These are phyloP conservation scores for Trichoderma koningii DNA, from an alignment of 2,329 filamentous ascomycete species.

Conservation along the genomic window DNA sequence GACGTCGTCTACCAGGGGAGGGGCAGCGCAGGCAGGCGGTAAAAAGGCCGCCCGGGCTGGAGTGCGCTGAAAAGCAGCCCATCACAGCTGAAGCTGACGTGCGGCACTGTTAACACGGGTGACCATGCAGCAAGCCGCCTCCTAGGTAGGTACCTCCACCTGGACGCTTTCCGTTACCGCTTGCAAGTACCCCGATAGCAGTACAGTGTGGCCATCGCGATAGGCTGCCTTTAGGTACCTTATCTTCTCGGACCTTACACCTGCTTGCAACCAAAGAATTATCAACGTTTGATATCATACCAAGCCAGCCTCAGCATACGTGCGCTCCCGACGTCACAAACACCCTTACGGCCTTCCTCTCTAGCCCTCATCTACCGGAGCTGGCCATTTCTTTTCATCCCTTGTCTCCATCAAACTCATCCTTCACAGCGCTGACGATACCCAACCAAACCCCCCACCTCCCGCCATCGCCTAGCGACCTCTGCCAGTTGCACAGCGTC, in stretches of 20 bases:
- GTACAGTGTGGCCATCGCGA: no score
- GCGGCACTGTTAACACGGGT: no score
- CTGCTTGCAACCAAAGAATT: background rate
- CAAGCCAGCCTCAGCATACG: background rate
- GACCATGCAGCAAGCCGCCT: no score
- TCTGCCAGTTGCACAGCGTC: background rate
- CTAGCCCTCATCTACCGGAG: background rate
- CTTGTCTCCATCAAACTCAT: background rate
- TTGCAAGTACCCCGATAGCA: no score
- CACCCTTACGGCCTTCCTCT: background rate
- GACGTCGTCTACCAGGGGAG: background rate
- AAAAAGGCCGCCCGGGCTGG: background rate
- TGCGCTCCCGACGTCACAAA: background rate
- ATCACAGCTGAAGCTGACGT: no score
- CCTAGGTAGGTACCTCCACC: no score
- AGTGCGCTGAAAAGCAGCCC: background rate
- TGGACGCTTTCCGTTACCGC: no score
- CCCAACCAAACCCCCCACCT: constrained; percentile 11
- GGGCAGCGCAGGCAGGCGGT: background rate
- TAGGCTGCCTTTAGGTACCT: no score
- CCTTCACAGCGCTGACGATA: background rate
- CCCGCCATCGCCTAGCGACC: constrained; percentile 8
- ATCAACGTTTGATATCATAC: constrained; percentile 1
- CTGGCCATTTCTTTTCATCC: background rate
- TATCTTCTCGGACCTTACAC: no score